Base-by-base conservation (phyloP, 1,284 basidiomycete species). In the Cryptococcus wingfieldii region DNA sequence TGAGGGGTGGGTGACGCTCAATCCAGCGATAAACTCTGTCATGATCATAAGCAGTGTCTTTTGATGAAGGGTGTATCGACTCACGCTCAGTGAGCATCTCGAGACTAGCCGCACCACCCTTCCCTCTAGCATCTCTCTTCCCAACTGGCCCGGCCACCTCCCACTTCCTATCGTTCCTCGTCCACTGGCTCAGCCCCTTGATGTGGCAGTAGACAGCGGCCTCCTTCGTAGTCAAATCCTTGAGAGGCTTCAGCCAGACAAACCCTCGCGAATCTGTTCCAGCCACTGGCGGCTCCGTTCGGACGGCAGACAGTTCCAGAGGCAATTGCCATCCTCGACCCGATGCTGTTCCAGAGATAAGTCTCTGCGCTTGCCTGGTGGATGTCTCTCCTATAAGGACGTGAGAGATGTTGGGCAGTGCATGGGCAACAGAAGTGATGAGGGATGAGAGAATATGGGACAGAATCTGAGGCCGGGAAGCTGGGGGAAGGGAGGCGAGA, bases 1-100 rank as follows among this genome's bases (percentile, higher is more conserved):
- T 0, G 90, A 89, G 0, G 91, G 90, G 71, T 89, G 93, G 65
- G 90, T 84, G 46, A 82, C 83, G 72, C 90, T 89, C 23, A 94
- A 73, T 0, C 86, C 85, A 16, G 86, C 78, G 58, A 94, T 89
- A 69, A 94, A 94, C 68, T 86, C 90, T 91, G 56, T 5, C 16
- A 55, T 9, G 27, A 27, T 13, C 13, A 44, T 43, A 44, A 39
- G 38, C 44, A 54, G 19, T n/a, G 18, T 14, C 19, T 31, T 39
- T 9, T 16, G 10, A 37, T 18, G 14, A 28, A 5, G 53, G 14
- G 45, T 49, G 39, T 54, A 38, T 18, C 18, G 19, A 69, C 72
- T 50, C 66, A 88, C 90, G 85, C 81, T 87, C 85, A 1, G 89
- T 92, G 52, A 90, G 69, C 4, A 81, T 79, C 34, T 82, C 83